Percentiles rank a stretch among this genome's conserved stretches.
Conservation (phyloP, 352 stramenopile species). For the Globisporangium viniferum region DNA sequence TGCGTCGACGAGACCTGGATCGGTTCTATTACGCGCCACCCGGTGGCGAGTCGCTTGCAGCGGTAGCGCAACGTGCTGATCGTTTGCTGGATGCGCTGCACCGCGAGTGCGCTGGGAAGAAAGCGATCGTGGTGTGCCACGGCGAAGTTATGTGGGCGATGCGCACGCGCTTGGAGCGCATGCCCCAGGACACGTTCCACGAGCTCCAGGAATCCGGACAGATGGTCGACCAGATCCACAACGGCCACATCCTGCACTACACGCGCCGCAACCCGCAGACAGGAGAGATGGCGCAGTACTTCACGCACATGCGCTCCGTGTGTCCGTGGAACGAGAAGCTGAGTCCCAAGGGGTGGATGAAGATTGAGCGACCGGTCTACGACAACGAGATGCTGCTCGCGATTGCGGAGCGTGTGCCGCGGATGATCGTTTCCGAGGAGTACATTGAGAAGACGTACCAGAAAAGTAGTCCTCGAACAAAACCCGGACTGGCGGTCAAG, state of each 20-base stretch:
- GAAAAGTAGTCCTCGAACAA: constrained; percentile 19
- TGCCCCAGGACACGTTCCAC: constrained; percentile 86
- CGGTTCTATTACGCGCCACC: constrained; percentile 86
- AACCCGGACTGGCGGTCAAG: constrained; percentile 12
- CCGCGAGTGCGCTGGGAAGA: constrained; percentile 73
- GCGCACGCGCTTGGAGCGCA: constrained; percentile 81
- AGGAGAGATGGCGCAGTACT: constrained; percentile 76
- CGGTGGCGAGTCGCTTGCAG: constrained; percentile 78
- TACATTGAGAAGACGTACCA: constrained; percentile 88
- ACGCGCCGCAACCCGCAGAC: constrained; percentile 73
- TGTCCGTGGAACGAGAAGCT: constrained; percentile 89
- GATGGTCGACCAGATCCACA: constrained; percentile 90
- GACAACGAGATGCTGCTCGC: constrained; percentile 87
- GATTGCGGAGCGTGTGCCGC: constrained; percentile 75
- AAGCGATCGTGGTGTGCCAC: constrained; percentile 84
- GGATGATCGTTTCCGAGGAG: constrained; percentile 88
- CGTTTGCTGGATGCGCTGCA: constrained; percentile 74
- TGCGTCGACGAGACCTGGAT: constrained; percentile 77
- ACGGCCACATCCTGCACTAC: constrained; percentile 88
- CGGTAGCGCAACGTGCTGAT: constrained; percentile 80
- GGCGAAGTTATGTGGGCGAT: constrained; percentile 90
- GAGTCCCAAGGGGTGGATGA: constrained; percentile 86
- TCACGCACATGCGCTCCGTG: constrained; percentile 87
- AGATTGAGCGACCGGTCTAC: constrained; percentile 86
- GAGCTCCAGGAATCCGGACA: constrained; percentile 80